Conservation (phyloP, 305 asterid genomes). For the Fraxinus albicans region DNA sequence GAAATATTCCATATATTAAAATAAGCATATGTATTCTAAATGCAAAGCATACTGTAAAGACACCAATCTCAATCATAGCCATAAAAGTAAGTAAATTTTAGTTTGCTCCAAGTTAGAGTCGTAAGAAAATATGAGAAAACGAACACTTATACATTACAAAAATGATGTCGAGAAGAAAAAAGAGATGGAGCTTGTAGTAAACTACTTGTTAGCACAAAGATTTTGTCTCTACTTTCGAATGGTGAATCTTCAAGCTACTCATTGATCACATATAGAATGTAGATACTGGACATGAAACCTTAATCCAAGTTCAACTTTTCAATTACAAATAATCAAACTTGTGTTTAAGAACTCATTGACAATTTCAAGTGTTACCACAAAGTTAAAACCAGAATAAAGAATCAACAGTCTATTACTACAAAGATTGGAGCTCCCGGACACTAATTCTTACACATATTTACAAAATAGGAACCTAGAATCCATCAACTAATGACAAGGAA, state of each 20-base stretch:
- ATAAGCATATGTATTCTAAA: not conserved
- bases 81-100: not conserved
- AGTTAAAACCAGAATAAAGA: conserved; percentile 1
- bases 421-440: not conserved
- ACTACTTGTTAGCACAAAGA: not conserved
- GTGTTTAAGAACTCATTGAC: not conserved
- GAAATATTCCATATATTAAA: not conserved
- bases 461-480: not conserved
- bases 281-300: not conserved
- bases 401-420: not conserved
- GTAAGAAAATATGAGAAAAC: not conserved
- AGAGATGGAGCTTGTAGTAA: not conserved
- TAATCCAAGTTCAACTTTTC: not conserved
- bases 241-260: not conserved
- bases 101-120: not conserved
- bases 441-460: not conserved
- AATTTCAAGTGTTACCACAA: not conserved
- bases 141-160: not conserved
- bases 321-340: not conserved
- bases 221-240: not conserved
- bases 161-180: not conserved
- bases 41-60: not conserved
- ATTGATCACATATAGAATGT: not conserved
- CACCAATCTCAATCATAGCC: not conserved
- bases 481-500: not conserved